These are phyloP conservation scores for Triticum turgidum DNA, from an alignment of 176 grass and related monocot genomes.

Conservation along the genomic window DNA sequence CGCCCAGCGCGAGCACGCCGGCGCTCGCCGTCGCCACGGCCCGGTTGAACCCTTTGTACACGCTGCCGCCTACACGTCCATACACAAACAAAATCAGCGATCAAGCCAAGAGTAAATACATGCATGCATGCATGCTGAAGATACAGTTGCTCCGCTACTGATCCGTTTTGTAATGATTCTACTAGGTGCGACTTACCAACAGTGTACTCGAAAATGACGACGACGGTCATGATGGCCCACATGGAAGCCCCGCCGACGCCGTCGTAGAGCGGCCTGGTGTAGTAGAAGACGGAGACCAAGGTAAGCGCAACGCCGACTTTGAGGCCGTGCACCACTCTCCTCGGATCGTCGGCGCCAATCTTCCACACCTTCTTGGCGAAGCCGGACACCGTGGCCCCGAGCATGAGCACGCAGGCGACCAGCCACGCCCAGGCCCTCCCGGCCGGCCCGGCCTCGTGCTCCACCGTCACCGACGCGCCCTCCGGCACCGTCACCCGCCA, in stretches of 20 bases:
- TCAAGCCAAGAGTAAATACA: not conserved
- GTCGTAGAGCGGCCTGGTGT: slow-evolving; percentile 54
- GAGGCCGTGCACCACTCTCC: slow-evolving; percentile 52
- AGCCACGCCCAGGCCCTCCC: slow-evolving; percentile 31
- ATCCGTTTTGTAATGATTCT: not conserved
- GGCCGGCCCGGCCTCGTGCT: slow-evolving; percentile 9
- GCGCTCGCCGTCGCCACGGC: slow-evolving; percentile 67
- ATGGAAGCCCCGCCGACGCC: slow-evolving; percentile 54
- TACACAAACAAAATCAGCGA: not conserved
- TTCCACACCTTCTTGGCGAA: slow-evolving; percentile 45
- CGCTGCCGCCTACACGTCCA: slow-evolving; percentile 61
- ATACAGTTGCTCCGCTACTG: not conserved
- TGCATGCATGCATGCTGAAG: not conserved
- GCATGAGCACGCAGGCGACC: not conserved
- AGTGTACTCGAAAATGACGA: slow-evolving; percentile 79
- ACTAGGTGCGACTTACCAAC: slow-evolving; percentile 54
- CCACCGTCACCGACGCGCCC: slow-evolving; percentile 36
- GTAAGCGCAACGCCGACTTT: slow-evolving; percentile 65
- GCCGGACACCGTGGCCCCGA: not conserved
- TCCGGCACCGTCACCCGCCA: slow-evolving; percentile 62
- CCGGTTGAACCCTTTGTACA: slow-evolving; percentile 92
- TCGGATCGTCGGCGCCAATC: slow-evolving; percentile 57
- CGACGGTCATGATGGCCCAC: slow-evolving; percentile 69
- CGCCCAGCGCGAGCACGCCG: slow-evolving; percentile 64
- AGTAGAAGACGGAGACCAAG: slow-evolving; percentile 69